Base-by-base conservation (phyloP, 345 rosid genomes). In the Bretschneidera sinensis region DNA sequence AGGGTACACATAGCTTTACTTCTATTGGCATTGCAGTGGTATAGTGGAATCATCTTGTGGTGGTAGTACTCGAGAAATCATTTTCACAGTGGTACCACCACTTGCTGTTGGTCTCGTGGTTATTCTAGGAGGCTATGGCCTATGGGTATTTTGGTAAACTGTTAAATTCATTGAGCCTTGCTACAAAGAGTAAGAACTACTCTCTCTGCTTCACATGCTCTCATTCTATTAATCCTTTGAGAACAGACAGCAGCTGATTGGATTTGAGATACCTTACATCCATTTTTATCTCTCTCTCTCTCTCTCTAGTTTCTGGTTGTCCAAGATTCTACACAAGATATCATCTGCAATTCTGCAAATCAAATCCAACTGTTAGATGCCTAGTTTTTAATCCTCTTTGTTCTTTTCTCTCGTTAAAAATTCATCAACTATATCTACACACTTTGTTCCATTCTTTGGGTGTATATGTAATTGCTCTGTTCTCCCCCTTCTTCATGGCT, bases 401-500 rank as follows among this genome's bases (percentile, higher is more conserved):
- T 48, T 63, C 15, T 17, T 60, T 20, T 51, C 15, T 43, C 5
- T 55, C 51, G 16, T 47, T 34, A 11, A 31, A 22, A 21, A 34
- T 28, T 56, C 47, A 59, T 5, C 34, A 57, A 11, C 43, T 43
- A 17, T 51, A n/a, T 43, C 19, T 9, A 16, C 35, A 43, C 62
- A 28, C 56, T 57, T 15, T 65, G 61, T 75, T 56, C 35, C 33
- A n/a, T 69, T 55, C 51, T 67, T 31, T 62, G 49, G 60, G 24
- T 57, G 48, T 72, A 49, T 71, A 50, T 78, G 69, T 48, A 21
- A n/a, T n/a, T n/a, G n/a, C n/a, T n/a, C 68, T 61, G 54, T 67
- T 75, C 62, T 71, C 48, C n/a, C 63, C 61, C 34, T 34, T 23
- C 51, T 28, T 74, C 56, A 89, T 89, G 97, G 89, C 84, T 61